Evolutionary conservation across 2,329 filamentous ascomycete genomes (phyloP).

Genomic region (Fusarium piperis): DNA sequence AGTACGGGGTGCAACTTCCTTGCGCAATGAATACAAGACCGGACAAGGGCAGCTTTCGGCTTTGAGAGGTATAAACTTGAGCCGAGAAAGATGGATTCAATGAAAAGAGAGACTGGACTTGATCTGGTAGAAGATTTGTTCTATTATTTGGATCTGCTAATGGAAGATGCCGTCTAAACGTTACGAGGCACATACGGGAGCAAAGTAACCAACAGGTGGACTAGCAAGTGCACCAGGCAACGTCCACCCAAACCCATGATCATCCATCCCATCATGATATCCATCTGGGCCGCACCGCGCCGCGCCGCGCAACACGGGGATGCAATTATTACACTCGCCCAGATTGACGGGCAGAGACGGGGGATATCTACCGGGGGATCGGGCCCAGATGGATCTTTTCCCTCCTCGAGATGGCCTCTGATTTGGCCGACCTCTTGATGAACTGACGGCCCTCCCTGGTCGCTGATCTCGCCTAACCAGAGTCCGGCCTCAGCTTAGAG

Average conservation of each 20-base stretch:
- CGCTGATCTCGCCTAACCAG: slow-evolving; percentile 32
- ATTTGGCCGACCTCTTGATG: slow-evolving; percentile 16
- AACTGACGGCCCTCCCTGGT: slow-evolving; percentile 14
- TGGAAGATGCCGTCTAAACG: slow-evolving; percentile 3
- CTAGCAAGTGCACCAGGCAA: not conserved
- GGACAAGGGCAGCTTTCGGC: slow-evolving; percentile 4
- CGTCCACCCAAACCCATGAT: not conserved
- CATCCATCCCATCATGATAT: not conserved
- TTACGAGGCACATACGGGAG: slow-evolving; percentile 11
- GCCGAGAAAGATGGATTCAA: not conserved
- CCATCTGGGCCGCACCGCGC: not conserved
- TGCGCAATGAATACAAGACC: not conserved
- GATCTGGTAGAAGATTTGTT: not conserved
- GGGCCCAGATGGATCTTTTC: slow-evolving; percentile 14
- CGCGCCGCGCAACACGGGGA: not conserved
- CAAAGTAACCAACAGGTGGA: slow-evolving; percentile 14
- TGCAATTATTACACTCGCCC: not conserved
- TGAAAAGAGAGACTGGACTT: not conserved
- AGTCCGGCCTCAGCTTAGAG: slow-evolving; percentile 3
- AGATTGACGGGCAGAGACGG: slow-evolving; percentile 16
- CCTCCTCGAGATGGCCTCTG: slow-evolving; percentile 11
- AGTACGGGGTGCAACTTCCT: not conserved
- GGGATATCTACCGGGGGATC: slow-evolving; percentile 26
- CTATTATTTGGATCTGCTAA: not conserved
- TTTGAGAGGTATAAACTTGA: not conserved